Evolutionary conservation across 1,139 yeast genomes (phyloP).

Genomic region (Candida pseudocylindracea): DNA sequence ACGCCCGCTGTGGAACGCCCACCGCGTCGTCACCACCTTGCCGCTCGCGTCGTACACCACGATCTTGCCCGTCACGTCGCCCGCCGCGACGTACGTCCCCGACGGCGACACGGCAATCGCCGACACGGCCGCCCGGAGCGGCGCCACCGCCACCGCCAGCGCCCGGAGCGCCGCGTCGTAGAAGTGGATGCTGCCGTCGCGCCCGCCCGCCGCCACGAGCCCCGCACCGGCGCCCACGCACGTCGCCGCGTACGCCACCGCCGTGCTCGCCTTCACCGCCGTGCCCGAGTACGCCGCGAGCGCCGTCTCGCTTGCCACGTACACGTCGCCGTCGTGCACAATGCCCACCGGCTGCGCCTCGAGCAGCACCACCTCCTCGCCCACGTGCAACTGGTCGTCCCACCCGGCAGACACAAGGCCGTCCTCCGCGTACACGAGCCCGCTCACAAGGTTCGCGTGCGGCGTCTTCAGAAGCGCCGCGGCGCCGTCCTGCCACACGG

Average conservation of each 20-base stretch:
- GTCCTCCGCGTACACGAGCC: slow-evolving; percentile 9
- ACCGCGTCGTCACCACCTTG: slow-evolving; percentile 55
- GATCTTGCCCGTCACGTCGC: slow-evolving; percentile 75
- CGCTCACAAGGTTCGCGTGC: slow-evolving; percentile 40
- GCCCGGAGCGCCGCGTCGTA: too few relatives aligned
- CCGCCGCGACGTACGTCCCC: slow-evolving; percentile 52
- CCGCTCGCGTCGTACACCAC: slow-evolving; percentile 37
- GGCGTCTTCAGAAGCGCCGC: slow-evolving; percentile 9
- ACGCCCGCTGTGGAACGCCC: slow-evolving; percentile 87
- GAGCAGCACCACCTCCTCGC: slow-evolving; percentile 10
- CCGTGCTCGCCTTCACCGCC: slow-evolving; percentile 18
- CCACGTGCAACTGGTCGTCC: slow-evolving; percentile 51
- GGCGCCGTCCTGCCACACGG: slow-evolving; percentile 25
- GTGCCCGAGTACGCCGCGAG: slow-evolving; percentile 25
- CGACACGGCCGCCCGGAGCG: slow-evolving; percentile 41
- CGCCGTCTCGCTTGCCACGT: slow-evolving; percentile 25
- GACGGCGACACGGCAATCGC: slow-evolving; percentile 50
- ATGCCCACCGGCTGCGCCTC: slow-evolving; percentile 40
- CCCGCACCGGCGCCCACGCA: too few relatives aligned
- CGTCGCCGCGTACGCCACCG: slow-evolving; percentile 6
- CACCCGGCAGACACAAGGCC: slow-evolving; percentile 44
- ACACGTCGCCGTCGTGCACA: slow-evolving; percentile 7
- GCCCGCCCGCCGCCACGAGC: too few relatives aligned
- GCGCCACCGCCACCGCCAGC: slow-evolving; percentile 7
- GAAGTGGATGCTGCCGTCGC: too few relatives aligned